Percentiles rank a stretch among this genome's conserved stretches.
phyloP scores from a whole-genome alignment of 208 protist genomes.

The Sergeia podlipaevii region DNA sequence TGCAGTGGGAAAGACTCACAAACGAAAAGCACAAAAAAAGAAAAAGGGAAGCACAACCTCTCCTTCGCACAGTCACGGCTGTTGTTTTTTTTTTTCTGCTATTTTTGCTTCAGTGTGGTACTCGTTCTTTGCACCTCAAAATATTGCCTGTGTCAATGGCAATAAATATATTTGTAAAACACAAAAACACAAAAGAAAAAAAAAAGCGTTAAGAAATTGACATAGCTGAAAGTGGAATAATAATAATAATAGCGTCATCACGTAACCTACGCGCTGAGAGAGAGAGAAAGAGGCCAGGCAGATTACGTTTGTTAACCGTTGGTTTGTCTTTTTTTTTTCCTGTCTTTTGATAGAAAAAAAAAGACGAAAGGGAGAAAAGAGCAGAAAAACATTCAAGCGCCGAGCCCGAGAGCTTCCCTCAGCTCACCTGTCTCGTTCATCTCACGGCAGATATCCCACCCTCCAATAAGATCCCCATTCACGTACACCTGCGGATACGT shows the following conservation, averaged over 20 bases:
- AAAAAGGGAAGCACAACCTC: no score
- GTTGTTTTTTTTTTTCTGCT: no score
- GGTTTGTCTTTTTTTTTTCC: background rate
- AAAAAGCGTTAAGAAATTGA: background rate
- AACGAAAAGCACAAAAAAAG: no score
- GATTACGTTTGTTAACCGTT: background rate
- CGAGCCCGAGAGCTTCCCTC: conserved; percentile 1
- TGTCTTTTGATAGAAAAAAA: background rate
- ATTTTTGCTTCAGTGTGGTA: no score
- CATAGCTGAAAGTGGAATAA: background rate
- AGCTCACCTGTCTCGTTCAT: conserved; percentile 81
- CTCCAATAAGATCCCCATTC: conserved; percentile 91
- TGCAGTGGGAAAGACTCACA: no score
- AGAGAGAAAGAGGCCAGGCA: background rate
- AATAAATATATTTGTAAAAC: no score
- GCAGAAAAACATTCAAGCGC: conserved; percentile 2
- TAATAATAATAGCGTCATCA: conserved; percentile 6
- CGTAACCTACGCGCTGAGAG: background rate
- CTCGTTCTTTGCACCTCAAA: no score
- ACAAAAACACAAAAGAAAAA: background rate
- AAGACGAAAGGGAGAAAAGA: background rate
- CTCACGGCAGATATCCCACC: conserved; percentile 88
- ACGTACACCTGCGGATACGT: conserved; percentile 95
- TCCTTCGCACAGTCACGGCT: no score
- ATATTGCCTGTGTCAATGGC: no score